These are phyloP conservation scores for Papiliotrema terrestris DNA, from an alignment of 1,284 basidiomycete species.

Conservation along the genomic window DNA sequence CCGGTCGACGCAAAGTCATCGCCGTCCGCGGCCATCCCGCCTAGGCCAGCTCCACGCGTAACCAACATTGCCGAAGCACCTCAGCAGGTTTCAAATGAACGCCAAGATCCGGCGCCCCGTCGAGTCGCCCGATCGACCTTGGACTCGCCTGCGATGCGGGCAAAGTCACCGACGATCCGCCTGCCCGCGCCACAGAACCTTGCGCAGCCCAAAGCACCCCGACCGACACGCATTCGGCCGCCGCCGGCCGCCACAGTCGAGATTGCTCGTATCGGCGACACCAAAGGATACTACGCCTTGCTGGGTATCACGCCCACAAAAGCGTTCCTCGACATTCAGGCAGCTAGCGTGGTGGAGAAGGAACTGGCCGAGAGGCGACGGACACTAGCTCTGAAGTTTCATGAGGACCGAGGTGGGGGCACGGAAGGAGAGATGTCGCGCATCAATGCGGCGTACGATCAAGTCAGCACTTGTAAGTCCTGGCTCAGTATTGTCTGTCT, in stretches of 20 bases:
- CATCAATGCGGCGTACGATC: slow-evolving; percentile 4
- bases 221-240: not conserved
- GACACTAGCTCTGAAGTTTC: not conserved
- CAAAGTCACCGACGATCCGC: too few species aligned
- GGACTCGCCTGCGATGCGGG: too few species aligned
- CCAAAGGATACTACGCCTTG: slow-evolving; percentile 8
- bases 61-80: too few species aligned
- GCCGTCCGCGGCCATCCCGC: too few species aligned
- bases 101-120: too few species aligned
- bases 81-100: too few species aligned
- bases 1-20: too few species aligned
- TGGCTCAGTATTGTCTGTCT: not conserved
- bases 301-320: slow-evolving; percentile 7
- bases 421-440: not conserved
- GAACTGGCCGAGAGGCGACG: slow-evolving; percentile 3
- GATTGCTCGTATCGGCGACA: slow-evolving; percentile 4
- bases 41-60: too few species aligned
- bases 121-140: too few species aligned
- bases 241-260: not conserved
- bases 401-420: not conserved
- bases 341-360: slow-evolving; percentile 4
- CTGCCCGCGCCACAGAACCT: too few species aligned
- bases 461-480: not conserved
- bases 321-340: slow-evolving; percentile 3
- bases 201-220: not conserved